Conservation (phyloP, 1,139 yeast species). For the Lodderomyces metapsilosis region DNA sequence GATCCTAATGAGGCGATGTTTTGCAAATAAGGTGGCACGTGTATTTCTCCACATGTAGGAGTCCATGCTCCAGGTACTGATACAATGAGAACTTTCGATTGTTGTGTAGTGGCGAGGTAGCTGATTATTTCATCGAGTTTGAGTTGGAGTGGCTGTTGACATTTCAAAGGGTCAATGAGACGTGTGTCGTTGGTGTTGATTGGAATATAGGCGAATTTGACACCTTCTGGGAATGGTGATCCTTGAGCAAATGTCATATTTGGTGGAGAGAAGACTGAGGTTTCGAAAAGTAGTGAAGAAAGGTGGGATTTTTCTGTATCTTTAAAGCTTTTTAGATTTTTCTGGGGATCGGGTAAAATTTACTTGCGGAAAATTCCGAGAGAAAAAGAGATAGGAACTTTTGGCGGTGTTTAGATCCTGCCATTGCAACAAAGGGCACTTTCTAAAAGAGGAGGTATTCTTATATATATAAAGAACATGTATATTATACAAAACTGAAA, state of each 20-base stretch:
- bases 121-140: constrained; percentile 20
- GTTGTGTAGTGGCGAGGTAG: background rate
- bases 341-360: too few relatives aligned
- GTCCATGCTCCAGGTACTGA: constrained; percentile 93
- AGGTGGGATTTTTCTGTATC: too few relatives aligned
- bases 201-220: constrained; percentile 58
- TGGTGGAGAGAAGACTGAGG: background rate
- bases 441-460: too few relatives aligned
- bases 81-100: constrained; percentile 58
- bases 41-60: constrained; percentile 81
- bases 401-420: too few relatives aligned
- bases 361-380: too few relatives aligned
- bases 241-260: constrained; percentile 20
- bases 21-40: constrained; percentile 71
- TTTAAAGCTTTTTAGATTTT: too few relatives aligned
- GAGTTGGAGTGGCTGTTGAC: constrained; percentile 39
- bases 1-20: constrained; percentile 49
- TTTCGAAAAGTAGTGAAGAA: too few relatives aligned
- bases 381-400: background rate
- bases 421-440: too few relatives aligned
- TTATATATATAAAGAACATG: too few relatives aligned
- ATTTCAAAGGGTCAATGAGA: constrained; percentile 44
- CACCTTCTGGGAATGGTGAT: constrained; percentile 49
- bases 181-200: constrained; percentile 36
- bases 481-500: too few relatives aligned